A percentile compares a stretch with the other conserved stretches of the same genome.
These are phyloP conservation scores for Apophysomyces sp. DNA, from an alignment of 371 early-diverging fungal species.

Conservation along the genomic window DNA sequence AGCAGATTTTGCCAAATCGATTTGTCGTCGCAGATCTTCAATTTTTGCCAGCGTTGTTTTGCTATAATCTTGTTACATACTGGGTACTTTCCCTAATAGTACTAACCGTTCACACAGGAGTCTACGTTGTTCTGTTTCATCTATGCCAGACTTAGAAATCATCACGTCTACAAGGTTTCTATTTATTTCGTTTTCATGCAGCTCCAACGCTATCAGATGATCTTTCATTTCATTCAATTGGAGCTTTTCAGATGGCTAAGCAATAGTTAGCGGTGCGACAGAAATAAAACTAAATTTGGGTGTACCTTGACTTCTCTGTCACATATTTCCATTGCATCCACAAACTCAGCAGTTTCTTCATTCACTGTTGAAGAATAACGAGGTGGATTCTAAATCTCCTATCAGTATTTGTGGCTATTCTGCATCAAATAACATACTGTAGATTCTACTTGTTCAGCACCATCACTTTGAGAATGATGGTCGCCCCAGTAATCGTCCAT, in stretches of 20 bases:
- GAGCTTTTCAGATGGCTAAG: not conserved
- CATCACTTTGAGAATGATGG: not conserved
- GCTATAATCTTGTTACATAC: not conserved
- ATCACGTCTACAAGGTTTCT: conserved; percentile 6
- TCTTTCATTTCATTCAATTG: not conserved
- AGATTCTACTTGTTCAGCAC: not conserved
- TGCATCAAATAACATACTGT: not conserved
- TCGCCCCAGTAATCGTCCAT: not conserved
- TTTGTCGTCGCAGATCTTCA: not conserved
- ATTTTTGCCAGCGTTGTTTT: not conserved
- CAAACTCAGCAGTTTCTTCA: not conserved
- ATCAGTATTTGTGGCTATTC: not conserved
- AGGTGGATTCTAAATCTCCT: not conserved
- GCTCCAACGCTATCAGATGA: not conserved
- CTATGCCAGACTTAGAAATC: not conserved
- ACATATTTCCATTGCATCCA: not conserved
- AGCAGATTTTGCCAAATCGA: not conserved
- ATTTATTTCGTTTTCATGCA: conserved; percentile 1
- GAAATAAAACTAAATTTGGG: not conserved
- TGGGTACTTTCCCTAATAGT: not conserved
- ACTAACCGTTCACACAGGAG: not conserved
- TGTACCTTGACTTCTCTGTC: not conserved
- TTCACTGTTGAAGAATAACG: not conserved
- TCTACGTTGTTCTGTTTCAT: not conserved
- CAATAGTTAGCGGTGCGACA: not conserved